Base-by-base conservation (phyloP, 495 filamentous ascomycete species). In the Achaetomiella virescens region DNA sequence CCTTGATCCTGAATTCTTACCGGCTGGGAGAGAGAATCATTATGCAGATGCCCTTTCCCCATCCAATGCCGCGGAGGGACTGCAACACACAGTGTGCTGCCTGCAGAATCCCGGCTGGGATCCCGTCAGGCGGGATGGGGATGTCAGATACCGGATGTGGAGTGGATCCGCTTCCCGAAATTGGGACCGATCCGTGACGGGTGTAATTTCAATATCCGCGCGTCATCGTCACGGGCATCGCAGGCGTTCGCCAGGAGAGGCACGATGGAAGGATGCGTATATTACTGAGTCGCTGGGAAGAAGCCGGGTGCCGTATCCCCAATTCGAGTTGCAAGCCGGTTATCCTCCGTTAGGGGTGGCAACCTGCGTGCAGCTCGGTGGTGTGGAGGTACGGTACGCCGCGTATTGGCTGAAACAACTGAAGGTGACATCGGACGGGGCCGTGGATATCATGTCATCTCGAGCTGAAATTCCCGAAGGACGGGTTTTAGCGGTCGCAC, bases 111-210 rank as follows among this genome's bases (percentile, higher is more conserved):
- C 20, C 33, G 14, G 48, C 48, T 14, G 20, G 22, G 48, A 25
- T 50, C 33, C 17, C 48, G 29, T 17, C 14, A 27, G 48, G 48
- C 33, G 27, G 27, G 27, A 31, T 9, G 4, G 35, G 48, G n/a
- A 47, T 38, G 33, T 25, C 33, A 25, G 48, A 38, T 50, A 35
- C 18, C 27, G 12, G 48, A 37, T 50, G 47, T 49, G 48, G 46
- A 50, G 48, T 14, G 38, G 48, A 50, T 50, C 48, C 48, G 48
- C 48, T 50, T 50, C 35, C 48, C 48, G 48, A 50, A 21, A 50
- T 50, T 50, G 35, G 48, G 8, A 9, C 29, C 2, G 46, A 9
- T 31, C 9, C 27, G 27, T 31, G 5, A 31, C 5, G 27, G 5
- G 27, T 11, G 43, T 45, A 25, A 44, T 44, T 9, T 44, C 27